Evolutionary conservation across 164 flowering plant genomes (phyloP).

Genomic region (Platanus orientalis): DNA sequence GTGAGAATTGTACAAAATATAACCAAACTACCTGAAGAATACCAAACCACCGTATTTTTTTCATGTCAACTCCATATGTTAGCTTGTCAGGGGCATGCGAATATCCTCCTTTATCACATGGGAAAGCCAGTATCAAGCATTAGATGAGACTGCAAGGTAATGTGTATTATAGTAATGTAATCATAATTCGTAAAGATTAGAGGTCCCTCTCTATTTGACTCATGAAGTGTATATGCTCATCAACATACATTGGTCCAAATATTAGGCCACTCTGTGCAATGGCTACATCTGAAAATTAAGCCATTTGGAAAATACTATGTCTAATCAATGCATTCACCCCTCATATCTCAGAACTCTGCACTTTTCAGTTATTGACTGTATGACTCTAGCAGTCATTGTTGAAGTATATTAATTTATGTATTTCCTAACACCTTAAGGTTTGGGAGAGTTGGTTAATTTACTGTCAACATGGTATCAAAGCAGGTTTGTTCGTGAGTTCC

Average conservation of each 20-base stretch:
- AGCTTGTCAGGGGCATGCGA: constrained; percentile 85
- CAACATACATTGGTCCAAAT: background rate
- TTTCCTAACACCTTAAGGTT: background rate
- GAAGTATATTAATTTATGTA: too few species aligned
- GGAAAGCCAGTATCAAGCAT: constrained; percentile 2
- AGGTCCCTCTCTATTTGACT: background rate
- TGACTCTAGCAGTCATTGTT: background rate
- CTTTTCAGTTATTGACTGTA: background rate
- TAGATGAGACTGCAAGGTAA: background rate
- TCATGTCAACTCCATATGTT: constrained; percentile 84
- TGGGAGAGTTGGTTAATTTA: too few species aligned
- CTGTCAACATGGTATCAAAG: too few species aligned
- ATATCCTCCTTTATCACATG: constrained; percentile 54
- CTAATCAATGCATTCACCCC: too few species aligned
- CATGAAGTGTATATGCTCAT: background rate
- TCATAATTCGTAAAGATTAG: background rate
- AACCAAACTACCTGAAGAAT: constrained; percentile 70
- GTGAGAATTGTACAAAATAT: background rate
- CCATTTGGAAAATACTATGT: too few species aligned
- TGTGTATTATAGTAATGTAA: background rate
- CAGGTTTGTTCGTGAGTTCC: too few species aligned
- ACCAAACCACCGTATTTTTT: constrained; percentile 68
- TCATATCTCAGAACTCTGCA: background rate
- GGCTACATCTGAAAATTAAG: too few species aligned
- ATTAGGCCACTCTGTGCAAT: background rate